These are phyloP conservation scores for Yamadazyma ubonensis DNA, from an alignment of 805 yeast genomes.

Conservation along the genomic window DNA sequence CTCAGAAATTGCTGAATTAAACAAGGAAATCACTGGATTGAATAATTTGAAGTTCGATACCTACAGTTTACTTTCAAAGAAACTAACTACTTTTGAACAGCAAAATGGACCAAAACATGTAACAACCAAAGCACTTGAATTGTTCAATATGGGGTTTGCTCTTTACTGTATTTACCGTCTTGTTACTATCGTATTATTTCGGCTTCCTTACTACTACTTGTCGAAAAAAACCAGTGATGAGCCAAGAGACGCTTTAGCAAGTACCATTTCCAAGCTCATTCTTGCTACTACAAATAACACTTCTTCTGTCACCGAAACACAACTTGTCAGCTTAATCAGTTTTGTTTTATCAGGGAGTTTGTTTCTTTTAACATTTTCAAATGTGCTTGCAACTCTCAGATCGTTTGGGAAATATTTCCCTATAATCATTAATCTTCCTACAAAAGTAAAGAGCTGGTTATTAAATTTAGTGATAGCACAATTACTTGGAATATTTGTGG, in stretches of 20 bases:
- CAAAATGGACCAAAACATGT: slow-evolving; percentile 5
- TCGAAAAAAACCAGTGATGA: slow-evolving; percentile 9
- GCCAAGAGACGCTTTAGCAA: slow-evolving; percentile 48
- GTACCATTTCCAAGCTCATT: slow-evolving; percentile 44
- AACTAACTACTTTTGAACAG: slow-evolving; percentile 1
- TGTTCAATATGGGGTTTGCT: slow-evolving; percentile 33
- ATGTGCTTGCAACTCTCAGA: slow-evolving; percentile 59
- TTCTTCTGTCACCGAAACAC: slow-evolving; percentile 33
- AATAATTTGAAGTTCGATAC: slow-evolving; percentile 3
- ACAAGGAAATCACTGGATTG: slow-evolving; percentile 40
- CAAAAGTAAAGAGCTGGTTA: slow-evolving; percentile 28
- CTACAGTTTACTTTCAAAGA: slow-evolving; percentile 5
- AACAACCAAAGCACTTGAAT: slow-evolving; percentile 10
- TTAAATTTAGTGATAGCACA: slow-evolving; percentile 42
- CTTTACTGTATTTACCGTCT: slow-evolving; percentile 52
- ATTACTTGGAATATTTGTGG: slow-evolving; percentile 49
- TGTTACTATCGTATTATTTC: slow-evolving; percentile 39
- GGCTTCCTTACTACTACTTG: slow-evolving; percentile 34
- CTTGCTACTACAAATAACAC: slow-evolving; percentile 15
- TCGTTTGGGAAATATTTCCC: slow-evolving; percentile 43
- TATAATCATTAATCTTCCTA: slow-evolving; percentile 14
- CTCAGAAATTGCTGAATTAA: slow-evolving; percentile 32
- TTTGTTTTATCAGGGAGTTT: slow-evolving; percentile 57
- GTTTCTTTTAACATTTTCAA: slow-evolving; percentile 62
- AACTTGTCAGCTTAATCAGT: slow-evolving; percentile 45